Evolutionary conservation across 1,284 basidiomycete species (phyloP).

Genomic region (Trichosporon sp.): DNA sequence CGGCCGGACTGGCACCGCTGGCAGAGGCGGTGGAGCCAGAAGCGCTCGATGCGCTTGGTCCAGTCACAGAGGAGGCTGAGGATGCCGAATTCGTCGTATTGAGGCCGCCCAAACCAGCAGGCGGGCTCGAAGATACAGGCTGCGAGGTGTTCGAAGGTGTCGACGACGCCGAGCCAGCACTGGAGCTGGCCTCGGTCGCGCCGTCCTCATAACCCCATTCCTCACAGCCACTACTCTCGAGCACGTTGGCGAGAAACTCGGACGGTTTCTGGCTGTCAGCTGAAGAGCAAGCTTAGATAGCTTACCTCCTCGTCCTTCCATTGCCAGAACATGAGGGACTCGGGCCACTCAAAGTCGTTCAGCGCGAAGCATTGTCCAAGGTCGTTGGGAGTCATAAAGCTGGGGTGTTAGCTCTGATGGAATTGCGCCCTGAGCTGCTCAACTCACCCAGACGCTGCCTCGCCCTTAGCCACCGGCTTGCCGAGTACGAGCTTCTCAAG

Average conservation of each 20-base stretch:
- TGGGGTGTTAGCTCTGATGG: not conserved
- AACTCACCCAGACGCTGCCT: conserved; percentile 27
- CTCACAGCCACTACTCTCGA: not conserved
- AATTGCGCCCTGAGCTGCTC: not conserved
- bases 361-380: conserved; percentile 17
- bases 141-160: not conserved
- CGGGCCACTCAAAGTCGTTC: conserved; percentile 49
- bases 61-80: too few relatives aligned
- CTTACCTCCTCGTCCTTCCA: conserved; percentile 34
- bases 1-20: too few relatives aligned
- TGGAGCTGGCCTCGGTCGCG: not conserved
- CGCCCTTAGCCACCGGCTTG: conserved; percentile 42
- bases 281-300: not conserved
- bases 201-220: not conserved
- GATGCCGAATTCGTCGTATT: too few relatives aligned
- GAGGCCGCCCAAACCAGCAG: not conserved
- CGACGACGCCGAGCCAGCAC: not conserved
- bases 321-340: conserved; percentile 58
- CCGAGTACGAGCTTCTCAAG: conserved; percentile 55
- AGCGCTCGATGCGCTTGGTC: not conserved
- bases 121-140: not conserved
- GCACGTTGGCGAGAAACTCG: conserved; percentile 3
- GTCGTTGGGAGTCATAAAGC: conserved; percentile 18
- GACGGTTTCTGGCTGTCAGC: conserved; percentile 3
- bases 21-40: too few relatives aligned